Evolutionary conservation across 2,329 filamentous ascomycete species (phyloP).

Genomic region (Cyphellophora attinorum): DNA sequence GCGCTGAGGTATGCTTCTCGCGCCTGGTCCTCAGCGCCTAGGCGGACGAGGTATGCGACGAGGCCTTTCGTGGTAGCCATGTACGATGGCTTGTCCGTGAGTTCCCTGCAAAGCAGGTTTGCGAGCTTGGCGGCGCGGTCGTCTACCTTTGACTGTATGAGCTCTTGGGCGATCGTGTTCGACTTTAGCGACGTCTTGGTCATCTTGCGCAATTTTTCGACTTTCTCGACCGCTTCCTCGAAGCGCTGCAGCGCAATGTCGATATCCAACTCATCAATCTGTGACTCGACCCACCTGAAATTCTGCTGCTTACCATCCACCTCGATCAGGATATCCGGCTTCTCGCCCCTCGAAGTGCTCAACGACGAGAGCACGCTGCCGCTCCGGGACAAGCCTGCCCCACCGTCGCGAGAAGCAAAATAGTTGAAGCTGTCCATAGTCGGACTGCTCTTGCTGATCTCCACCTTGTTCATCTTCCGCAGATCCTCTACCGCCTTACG

Average conservation of each 20-base stretch:
- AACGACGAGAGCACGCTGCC: constrained; percentile 69
- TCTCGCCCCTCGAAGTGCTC: constrained; percentile 62
- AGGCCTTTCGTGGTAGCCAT: constrained; percentile 69
- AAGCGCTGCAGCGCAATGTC: constrained; percentile 86
- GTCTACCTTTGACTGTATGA: constrained; percentile 84
- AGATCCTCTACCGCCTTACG: constrained; percentile 88
- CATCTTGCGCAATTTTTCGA: constrained; percentile 76
- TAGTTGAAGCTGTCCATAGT: constrained; percentile 72
- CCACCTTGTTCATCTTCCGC: constrained; percentile 72
- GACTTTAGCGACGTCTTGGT: constrained; percentile 66
- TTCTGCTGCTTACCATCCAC: constrained; percentile 96
- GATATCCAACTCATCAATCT: constrained; percentile 94
- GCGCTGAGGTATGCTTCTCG: constrained; percentile 78
- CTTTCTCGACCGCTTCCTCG: constrained; percentile 69
- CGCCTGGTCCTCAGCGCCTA: constrained; percentile 85
- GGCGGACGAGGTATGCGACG: constrained; percentile 70
- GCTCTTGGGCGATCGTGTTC: constrained; percentile 79
- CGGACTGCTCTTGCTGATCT: constrained; percentile 79
- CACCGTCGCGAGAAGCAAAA: constrained; percentile 66
- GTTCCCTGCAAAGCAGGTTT: constrained; percentile 62
- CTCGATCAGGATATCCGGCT: constrained; percentile 69
- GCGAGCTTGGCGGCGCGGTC: constrained; percentile 73
- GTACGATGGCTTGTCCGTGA: constrained; percentile 69
- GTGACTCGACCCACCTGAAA: constrained; percentile 85
- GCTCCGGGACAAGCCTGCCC: constrained; percentile 63